Evolutionary conservation across 164 flowering plant species (phyloP), one percentile per base, ranked within the genome.

Genomic region (Stephania cephalantha): DNA sequence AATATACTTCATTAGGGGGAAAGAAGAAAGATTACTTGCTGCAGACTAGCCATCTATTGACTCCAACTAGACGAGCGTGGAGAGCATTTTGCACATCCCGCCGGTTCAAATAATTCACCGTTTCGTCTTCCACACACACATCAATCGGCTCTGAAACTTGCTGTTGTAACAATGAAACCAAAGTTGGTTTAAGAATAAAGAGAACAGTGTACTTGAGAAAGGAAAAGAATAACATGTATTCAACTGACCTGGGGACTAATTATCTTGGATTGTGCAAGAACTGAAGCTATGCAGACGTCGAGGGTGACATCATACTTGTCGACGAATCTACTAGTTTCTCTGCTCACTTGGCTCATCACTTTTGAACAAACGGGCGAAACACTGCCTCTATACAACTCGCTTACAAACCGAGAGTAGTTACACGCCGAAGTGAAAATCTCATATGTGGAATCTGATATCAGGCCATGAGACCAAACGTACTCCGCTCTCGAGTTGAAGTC

Each of bases 71-170:
- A 17, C 85, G 87, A 1, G 98, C 97, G 83, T 91, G 95, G 35
- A 94, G 88, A 69, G 97, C 97, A 58, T 70, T 80, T 80, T 85
- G 88, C 58, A 91, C 98, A 76, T 91, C 98, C 61, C 45, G 77
- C 52, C 95, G 78, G 78, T 94, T 91, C 50, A 94, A 78, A 80
- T 94, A 94, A 63, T 79, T 88, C 17, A 84, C 84, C 0, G 90
- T 88, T 79, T 94, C 94, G 75, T 94, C 94, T 72, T 91, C 95
- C 55, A 94, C 86, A 68, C 98, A 94, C 0, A 94, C 97, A 79
- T 94, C 97, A 63, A 94, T 73, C 0, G 75, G 76, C 78, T 86
- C 88, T 5, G 85, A 74, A 35, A 78, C 83, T 83, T 86, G 86
- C 90, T 88, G 84, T 30, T 77, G 15, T 8, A 45, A 63, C 7